These are phyloP conservation scores for Amphirosellinia nigrospora DNA, from an alignment of 495 filamentous ascomycete genomes.

Conservation along the genomic window DNA sequence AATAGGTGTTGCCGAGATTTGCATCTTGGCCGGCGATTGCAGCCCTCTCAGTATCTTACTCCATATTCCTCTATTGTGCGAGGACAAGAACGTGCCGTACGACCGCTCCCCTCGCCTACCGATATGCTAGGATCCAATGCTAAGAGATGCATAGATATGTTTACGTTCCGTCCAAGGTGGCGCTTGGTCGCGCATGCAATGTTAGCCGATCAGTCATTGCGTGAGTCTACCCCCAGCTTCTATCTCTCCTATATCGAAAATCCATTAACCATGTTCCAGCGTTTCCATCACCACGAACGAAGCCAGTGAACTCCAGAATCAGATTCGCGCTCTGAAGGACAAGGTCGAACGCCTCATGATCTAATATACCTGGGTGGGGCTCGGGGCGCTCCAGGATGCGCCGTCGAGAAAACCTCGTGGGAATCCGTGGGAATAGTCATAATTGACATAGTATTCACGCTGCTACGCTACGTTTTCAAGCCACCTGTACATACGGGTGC, in stretches of 20 bases:
- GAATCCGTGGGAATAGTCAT: conserved; percentile 14
- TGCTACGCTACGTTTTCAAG: not conserved
- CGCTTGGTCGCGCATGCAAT: conserved; percentile 83
- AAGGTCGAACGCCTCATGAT: conserved; percentile 98
- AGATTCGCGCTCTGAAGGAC: conserved; percentile 86
- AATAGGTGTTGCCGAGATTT: conserved; percentile 79
- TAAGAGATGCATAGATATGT: conserved; percentile 50
- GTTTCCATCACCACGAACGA: conserved; percentile 92
- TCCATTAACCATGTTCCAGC: conserved; percentile 9
- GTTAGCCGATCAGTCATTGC: conserved; percentile 83
- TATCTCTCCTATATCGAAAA: not conserved
- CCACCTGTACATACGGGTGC: not conserved
- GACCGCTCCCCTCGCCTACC: conserved; percentile 66
- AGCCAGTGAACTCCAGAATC: conserved; percentile 80
- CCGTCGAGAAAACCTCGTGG: conserved; percentile 12
- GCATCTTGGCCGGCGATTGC: conserved; percentile 88
- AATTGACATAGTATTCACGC: not conserved
- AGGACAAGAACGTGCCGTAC: conserved; percentile 80
- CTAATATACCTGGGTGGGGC: conserved; percentile 55
- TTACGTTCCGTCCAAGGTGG: conserved; percentile 67
- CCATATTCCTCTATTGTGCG: conserved; percentile 85
- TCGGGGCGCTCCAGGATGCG: conserved; percentile 21
- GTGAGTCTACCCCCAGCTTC: conserved; percentile 8
- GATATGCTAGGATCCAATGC: conserved; percentile 37
- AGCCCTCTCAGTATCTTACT: conserved; percentile 87